Base-by-base conservation (phyloP, 257 asterid genomes). In the Solanum sejunctum region DNA sequence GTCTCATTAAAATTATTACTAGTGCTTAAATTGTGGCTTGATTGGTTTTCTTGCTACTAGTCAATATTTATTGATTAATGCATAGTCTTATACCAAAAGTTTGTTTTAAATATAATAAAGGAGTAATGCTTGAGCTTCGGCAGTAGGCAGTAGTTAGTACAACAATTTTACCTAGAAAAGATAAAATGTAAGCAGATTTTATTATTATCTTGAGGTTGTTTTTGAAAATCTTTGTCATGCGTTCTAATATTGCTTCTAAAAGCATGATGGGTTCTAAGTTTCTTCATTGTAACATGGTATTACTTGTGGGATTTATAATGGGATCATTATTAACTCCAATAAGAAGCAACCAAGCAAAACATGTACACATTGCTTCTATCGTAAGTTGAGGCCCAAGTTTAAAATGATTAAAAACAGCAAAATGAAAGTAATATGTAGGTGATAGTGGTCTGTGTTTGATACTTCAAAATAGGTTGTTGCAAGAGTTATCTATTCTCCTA, bases 1-100 rank as follows among this genome's bases (percentile, higher is more conserved):
- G 63, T 6, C 82, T 77, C 82, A 51, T 77, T 77, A 77, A 77
- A 26, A 51, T 77, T 77, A 51, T 75, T 73, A 23, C 61, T 8
- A 12, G 23, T 70, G 78, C 78, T 36, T 39, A 70, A 39, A 70
- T 71, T 41, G 79, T 41, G 79, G 26, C 32, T 32, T 39, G 26
- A 17, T 28, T 66, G 13, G 36, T 67, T 20, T 71, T 71, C 80
- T 71, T 20, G 80, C 32, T 20, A 32, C 80, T 71, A 43, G 32
- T 43, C 55, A 13, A 8, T 43, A 2, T n/a, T 66, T 10, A 64
- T 26, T 63, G 71, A 63, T 63, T 23, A 64, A 26, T 26, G 43
- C 10, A 8, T 20, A 1, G 1, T 77, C 16, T 77, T 47, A 21
- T 4, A 75, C 43, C 23, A 49, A 7, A 20, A 49, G 61, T 49